Conservation (phyloP, 768 basidiomycete species). For the Kwoniella sp. region DNA sequence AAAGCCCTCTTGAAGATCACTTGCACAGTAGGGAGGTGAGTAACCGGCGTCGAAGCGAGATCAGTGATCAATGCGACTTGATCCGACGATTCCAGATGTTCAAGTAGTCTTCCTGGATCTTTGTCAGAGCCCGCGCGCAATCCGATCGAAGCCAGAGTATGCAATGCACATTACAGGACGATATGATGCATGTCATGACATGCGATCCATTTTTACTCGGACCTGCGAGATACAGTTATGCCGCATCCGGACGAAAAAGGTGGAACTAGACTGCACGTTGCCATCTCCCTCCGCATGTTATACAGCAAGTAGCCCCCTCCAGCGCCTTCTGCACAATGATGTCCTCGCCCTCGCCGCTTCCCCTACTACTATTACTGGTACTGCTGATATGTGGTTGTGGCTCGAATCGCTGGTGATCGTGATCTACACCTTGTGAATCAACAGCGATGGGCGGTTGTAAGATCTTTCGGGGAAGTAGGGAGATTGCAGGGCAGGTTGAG, state of each 20-base stretch:
- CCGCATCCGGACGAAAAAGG: no score
- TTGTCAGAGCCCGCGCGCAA: no score
- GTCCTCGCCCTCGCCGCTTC: constrained; percentile 5
- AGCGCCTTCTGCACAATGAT: constrained; percentile 28
- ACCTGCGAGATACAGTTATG: no score
- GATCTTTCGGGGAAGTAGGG: constrained; percentile 28
- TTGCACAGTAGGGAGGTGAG: no score
- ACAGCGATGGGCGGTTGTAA: constrained; percentile 24
- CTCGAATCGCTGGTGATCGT: constrained; percentile 25
- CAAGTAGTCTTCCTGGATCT: background rate
- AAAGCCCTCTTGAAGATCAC: no score
- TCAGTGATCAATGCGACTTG: no score
- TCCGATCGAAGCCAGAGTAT: no score
- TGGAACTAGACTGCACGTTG: constrained; percentile 35
- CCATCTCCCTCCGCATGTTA: constrained; percentile 49
- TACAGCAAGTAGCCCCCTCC: constrained; percentile 35
- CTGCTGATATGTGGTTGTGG: background rate
- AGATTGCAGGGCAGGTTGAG: constrained; percentile 39
- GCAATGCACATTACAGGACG: no score
- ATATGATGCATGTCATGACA: no score
- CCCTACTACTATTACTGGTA: background rate
- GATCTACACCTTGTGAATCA: constrained; percentile 18
- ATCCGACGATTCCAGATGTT: no score
- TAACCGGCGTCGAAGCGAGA: no score
- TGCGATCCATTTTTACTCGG: no score